Percentiles rank a stretch among this genome's conserved stretches.
These are phyloP conservation scores for Phaffia tasmanica DNA, from an alignment of 768 basidiomycete species.

Conservation along the genomic window DNA sequence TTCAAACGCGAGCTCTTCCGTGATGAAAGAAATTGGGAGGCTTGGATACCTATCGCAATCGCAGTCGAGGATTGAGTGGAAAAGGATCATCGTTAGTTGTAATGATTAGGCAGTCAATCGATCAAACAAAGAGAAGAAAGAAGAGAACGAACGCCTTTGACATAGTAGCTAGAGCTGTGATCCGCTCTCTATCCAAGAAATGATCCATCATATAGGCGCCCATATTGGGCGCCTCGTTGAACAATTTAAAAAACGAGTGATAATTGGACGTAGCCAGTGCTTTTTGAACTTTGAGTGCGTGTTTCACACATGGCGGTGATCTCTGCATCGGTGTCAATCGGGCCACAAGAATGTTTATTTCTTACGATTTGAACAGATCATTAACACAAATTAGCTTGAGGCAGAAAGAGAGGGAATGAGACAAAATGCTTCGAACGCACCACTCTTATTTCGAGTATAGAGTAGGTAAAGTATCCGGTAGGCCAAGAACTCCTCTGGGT, in stretches of 20 bases:
- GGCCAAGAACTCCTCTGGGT: conserved; percentile 89
- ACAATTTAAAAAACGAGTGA: conserved; percentile 77
- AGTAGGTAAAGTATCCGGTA: conserved; percentile 94
- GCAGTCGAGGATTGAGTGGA: background rate
- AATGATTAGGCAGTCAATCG: background rate
- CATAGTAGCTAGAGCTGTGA: conserved; percentile 75
- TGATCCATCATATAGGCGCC: conserved; percentile 99
- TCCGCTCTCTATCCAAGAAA: conserved; percentile 83
- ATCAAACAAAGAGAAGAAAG: conserved; percentile 12
- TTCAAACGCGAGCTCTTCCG: conserved; percentile 76
- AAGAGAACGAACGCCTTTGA: conserved; percentile 67
- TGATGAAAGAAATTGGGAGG: conserved; percentile 63
- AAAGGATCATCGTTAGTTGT: background rate
- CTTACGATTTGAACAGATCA: conserved; percentile 40
- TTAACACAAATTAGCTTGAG: conserved; percentile 7
- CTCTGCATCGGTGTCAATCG: conserved; percentile 92
- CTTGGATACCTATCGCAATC: conserved; percentile 58
- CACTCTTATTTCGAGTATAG: conserved; percentile 85
- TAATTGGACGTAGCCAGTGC: conserved; percentile 89
- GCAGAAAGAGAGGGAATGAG: conserved; percentile 13
- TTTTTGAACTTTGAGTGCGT: conserved; percentile 80
- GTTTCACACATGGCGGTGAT: conserved; percentile 61
- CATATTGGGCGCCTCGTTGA: conserved; percentile 78
- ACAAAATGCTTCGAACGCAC: conserved; percentile 44
- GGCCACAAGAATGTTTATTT: conserved; percentile 93